These are phyloP conservation scores for Macaranga tanarius DNA, from an alignment of 441 rosid genomes.

Conservation along the genomic window DNA sequence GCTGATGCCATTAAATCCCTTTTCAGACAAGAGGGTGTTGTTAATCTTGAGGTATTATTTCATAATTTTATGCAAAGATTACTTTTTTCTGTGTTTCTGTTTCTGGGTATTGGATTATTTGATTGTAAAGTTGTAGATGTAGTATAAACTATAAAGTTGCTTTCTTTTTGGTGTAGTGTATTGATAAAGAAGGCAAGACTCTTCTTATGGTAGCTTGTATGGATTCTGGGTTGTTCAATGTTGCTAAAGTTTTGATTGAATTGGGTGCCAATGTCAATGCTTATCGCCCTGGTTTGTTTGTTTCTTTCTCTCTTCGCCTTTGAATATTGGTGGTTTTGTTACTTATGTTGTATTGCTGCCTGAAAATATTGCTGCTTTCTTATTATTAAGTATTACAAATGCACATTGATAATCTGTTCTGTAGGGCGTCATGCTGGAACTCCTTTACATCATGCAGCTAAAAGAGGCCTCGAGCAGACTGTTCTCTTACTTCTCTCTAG, in stretches of 20 bases:
- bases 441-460: conserved; percentile 68
- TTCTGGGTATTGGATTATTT: neutral
- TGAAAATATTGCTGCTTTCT: neutral
- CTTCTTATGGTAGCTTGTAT: conserved; percentile 52
- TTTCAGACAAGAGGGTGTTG: conserved; percentile 35
- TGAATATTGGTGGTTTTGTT: neutral
- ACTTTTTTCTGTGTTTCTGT: too few relatives aligned
- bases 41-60: conserved; percentile 50
- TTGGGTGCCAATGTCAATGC: conserved; percentile 63
- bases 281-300: conserved; percentile 57
- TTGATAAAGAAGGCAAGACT: conserved; percentile 57
- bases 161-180: conserved; percentile 40
- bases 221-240: conserved; percentile 46
- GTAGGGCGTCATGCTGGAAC: conserved; percentile 63
- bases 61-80: neutral
- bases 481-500: conserved; percentile 53
- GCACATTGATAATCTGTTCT: conserved; percentile 16
- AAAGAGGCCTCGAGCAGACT: conserved; percentile 49
- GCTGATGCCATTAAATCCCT: conserved; percentile 47
- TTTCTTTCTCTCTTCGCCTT: neutral
- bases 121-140: neutral
- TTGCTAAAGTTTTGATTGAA: conserved; percentile 47
- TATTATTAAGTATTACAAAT: neutral
- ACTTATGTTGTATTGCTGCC: neutral
- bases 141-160: neutral